Evolutionary conservation across 805 yeast species (phyloP).

Genomic region (Kodamaea kakaduensis): DNA sequence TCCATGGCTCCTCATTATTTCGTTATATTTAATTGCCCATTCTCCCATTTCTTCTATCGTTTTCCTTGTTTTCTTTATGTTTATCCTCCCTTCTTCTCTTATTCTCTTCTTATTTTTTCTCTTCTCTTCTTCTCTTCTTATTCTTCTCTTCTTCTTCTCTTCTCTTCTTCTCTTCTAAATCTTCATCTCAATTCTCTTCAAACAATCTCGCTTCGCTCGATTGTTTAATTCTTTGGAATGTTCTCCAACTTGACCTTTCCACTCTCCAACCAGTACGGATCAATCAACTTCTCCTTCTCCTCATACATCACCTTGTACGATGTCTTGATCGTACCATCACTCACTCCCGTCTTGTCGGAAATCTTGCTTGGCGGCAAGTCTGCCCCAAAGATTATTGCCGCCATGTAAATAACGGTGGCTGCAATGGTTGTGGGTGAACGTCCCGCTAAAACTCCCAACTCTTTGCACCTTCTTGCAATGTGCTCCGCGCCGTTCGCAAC

Average conservation of each 20-base stretch:
- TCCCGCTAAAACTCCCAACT: constrained; percentile 91
- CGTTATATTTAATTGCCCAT: too few species aligned
- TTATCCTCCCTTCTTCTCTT: too few species aligned
- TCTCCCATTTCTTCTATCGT: too few species aligned
- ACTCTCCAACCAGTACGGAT: constrained; percentile 68
- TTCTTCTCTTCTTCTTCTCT: too few species aligned
- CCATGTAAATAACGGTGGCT: constrained; percentile 94
- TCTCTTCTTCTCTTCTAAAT: too few species aligned
- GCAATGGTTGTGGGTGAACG: constrained; percentile 96
- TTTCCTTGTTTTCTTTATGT: too few species aligned
- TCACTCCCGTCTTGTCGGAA: constrained; percentile 90
- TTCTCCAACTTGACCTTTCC: constrained; percentile 57
- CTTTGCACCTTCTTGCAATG: constrained; percentile 85
- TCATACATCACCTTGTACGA: constrained; percentile 80
- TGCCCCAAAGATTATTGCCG: constrained; percentile 80
- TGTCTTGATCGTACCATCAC: constrained; percentile 95
- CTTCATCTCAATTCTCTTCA: too few species aligned
- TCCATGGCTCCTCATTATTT: too few species aligned
- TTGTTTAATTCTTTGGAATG: constrained; percentile 25
- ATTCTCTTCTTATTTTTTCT: too few species aligned
- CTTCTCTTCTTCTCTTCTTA: too few species aligned
- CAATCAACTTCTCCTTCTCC: constrained; percentile 62
- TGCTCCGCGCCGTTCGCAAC: constrained; percentile 90
- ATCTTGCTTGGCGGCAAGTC: constrained; percentile 74
- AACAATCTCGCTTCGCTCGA: background rate